phyloP scores from a whole-genome alignment of 2,329 filamentous ascomycete species.

The Kalaharituber pfeilii region DNA sequence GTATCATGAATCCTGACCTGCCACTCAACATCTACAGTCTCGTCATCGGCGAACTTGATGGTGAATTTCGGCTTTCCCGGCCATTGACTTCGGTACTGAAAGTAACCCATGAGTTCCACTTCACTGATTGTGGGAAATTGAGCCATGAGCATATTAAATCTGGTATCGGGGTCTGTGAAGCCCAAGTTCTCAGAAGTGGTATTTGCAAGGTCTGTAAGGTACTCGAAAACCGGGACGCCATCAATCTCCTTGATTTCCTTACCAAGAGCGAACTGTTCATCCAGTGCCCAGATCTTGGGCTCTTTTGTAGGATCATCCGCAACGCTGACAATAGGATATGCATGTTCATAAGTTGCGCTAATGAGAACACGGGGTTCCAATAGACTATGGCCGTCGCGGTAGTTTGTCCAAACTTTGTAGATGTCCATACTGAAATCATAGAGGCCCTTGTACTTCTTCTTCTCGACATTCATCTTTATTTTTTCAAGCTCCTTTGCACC shows the following conservation, averaged over 20 bases:
- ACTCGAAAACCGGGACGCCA: background rate
- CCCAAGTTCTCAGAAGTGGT: background rate
- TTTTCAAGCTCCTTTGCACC: background rate
- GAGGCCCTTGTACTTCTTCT: background rate
- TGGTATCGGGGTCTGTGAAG: constrained; percentile 5
- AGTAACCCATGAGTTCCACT: constrained; percentile 7
- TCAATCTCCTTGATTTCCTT: background rate
- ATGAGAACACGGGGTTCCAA: background rate
- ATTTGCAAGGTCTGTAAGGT: background rate
- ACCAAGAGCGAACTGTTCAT: background rate
- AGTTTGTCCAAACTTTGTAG: background rate
- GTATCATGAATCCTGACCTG: background rate
- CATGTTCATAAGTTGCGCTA: background rate
- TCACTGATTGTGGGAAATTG: constrained; percentile 6
- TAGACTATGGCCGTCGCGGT: background rate
- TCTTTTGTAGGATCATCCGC: background rate
- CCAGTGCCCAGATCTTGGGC: background rate
- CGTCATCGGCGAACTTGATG: constrained; percentile 10
- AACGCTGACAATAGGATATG: background rate
- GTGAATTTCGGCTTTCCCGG: constrained; percentile 6
- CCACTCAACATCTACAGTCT: constrained; percentile 7
- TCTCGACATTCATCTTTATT: background rate
- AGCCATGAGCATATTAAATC: constrained; percentile 10
- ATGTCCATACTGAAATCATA: background rate
- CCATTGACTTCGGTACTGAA: constrained; percentile 1